Evolutionary conservation across 2,329 filamentous ascomycete species (phyloP).

Genomic region (Aspergillus udagawae): DNA sequence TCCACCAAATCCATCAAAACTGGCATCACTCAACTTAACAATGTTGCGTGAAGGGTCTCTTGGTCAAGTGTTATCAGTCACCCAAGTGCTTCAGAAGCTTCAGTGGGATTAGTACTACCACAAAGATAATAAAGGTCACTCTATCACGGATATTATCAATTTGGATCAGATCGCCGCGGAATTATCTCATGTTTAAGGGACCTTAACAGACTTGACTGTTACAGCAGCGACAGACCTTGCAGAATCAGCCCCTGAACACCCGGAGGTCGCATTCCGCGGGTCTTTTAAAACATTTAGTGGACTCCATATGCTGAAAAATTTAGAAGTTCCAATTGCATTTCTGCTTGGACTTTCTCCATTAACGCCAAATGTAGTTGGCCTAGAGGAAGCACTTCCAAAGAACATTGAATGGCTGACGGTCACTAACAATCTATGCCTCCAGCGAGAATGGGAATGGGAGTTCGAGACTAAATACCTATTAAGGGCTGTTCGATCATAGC

Average conservation of each 20-base stretch:
- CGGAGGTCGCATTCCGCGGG: background rate
- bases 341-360: slow-evolving; percentile 9
- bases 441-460: slow-evolving; percentile 9
- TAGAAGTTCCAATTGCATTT: slow-evolving; percentile 11
- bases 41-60: slow-evolving; percentile 9
- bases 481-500: slow-evolving; percentile 10
- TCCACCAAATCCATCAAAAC: background rate
- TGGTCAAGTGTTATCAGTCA: slow-evolving; percentile 7
- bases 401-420: slow-evolving; percentile 14
- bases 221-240: background rate
- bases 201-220: slow-evolving; percentile 4
- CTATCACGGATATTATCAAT: slow-evolving; percentile 8
- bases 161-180: slow-evolving; percentile 15
- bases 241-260: background rate
- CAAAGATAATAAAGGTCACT: background rate
- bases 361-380: background rate
- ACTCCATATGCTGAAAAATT: slow-evolving; percentile 6
- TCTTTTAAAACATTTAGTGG: background rate
- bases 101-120: slow-evolving; percentile 13
- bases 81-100: slow-evolving; percentile 5
- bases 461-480: slow-evolving; percentile 3
- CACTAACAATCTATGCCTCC: slow-evolving; percentile 13
- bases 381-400: slow-evolving; percentile 9
- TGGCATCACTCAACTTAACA: slow-evolving; percentile 11
- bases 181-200: slow-evolving; percentile 11